These are phyloP conservation scores for Phtheirospermum japonicum DNA, from an alignment of 257 asterid species.

Conservation along the genomic window DNA sequence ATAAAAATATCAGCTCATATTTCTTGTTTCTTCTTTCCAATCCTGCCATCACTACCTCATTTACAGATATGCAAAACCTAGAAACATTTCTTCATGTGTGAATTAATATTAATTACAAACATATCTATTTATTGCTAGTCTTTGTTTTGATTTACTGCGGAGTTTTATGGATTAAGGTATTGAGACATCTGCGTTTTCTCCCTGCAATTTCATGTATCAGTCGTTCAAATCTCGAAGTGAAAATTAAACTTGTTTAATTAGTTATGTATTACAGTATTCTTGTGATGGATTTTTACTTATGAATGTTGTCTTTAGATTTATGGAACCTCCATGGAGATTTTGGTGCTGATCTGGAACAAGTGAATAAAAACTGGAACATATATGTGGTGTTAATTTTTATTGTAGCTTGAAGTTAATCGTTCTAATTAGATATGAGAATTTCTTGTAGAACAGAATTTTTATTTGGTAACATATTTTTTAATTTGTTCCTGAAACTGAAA, in stretches of 20 bases:
- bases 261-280: slow-evolving; percentile 2
- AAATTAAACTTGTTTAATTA: background rate
- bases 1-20: no score
- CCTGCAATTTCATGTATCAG: background rate
- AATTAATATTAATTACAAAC: background rate
- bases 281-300: background rate
- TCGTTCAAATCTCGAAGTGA: background rate
- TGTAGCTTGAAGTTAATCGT: background rate
- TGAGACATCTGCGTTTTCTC: slow-evolving; percentile 11
- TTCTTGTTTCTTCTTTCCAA: no score
- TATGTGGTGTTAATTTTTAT: slow-evolving; percentile 11
- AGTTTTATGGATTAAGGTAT: background rate
- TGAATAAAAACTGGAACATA: background rate
- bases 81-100: background rate
- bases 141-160: slow-evolving; percentile 14
- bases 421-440: background rate
- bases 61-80: no score
- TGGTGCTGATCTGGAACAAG: background rate
- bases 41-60: no score
- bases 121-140: background rate
- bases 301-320: background rate
- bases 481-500: slow-evolving; percentile 12
- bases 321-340: slow-evolving; percentile 8
- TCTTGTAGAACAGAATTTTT: slow-evolving; percentile 12
- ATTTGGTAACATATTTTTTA: background rate